Conservation (phyloP, 768 basidiomycete genomes). For the Mycena vulgaris region DNA sequence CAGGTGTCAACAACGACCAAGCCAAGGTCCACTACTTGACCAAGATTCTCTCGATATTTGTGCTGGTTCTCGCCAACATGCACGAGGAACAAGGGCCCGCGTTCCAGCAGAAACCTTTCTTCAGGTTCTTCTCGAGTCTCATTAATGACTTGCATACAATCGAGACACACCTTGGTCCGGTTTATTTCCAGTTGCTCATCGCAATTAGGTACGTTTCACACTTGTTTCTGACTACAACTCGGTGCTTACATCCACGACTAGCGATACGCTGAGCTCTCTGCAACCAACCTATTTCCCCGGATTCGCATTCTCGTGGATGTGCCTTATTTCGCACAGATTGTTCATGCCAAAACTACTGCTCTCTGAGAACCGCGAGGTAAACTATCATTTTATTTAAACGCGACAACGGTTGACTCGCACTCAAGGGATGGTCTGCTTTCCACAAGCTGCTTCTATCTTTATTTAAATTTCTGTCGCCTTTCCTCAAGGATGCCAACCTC, state of each 20-base stretch:
- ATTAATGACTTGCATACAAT: slow-evolving; percentile 92
- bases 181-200: slow-evolving; percentile 91
- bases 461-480: slow-evolving; percentile 95
- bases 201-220: slow-evolving; percentile 80
- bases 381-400: slow-evolving; percentile 16
- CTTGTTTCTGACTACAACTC: slow-evolving; percentile 6
- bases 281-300: slow-evolving; percentile 98
- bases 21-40: slow-evolving; percentile 97
- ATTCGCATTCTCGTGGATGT: slow-evolving; percentile 99
- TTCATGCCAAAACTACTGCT: slow-evolving; percentile 97
- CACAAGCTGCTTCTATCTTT: slow-evolving; percentile 94
- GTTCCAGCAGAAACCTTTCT: slow-evolving; percentile 98
- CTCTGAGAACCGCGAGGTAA: slow-evolving; percentile 90
- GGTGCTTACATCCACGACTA: slow-evolving; percentile 49
- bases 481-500: slow-evolving; percentile 88
- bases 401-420: slow-evolving; percentile 26
- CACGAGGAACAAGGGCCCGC: slow-evolving; percentile 94
- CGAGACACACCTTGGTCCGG: slow-evolving; percentile 87
- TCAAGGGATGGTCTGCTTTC: slow-evolving; percentile 94
- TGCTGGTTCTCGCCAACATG: slow-evolving; percentile 93
- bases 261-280: slow-evolving; percentile 95
- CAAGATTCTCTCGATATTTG: slow-evolving; percentile 97
- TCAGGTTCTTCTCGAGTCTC: slow-evolving; percentile 97
- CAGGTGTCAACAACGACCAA: slow-evolving; percentile 92
- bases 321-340: slow-evolving; percentile 93